These are phyloP conservation scores for Trametes polyzona DNA, from an alignment of 1,284 basidiomycete species.

Conservation along the genomic window DNA sequence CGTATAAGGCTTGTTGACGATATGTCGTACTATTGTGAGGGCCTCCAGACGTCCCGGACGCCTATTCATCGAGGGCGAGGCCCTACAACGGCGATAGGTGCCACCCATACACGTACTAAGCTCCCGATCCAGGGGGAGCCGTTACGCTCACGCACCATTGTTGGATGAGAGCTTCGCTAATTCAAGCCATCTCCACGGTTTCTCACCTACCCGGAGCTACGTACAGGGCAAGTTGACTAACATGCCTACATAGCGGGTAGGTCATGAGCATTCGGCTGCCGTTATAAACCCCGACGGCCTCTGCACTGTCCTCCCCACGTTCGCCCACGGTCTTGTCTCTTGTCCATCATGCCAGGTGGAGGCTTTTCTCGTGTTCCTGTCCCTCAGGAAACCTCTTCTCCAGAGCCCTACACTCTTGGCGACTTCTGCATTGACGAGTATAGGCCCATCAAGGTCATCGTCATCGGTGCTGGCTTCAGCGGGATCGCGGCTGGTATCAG, in stretches of 20 bases:
- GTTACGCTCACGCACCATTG: too few species aligned
- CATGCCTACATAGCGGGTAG: neutral
- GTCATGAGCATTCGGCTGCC: neutral
- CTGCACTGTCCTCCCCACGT: neutral
- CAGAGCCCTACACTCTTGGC: constrained; percentile 6
- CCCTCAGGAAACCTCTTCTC: neutral
- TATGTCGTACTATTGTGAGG: too few species aligned
- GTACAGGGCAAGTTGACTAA: neutral
- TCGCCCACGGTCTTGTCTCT: too few species aligned
- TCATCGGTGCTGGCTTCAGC: constrained; percentile 58
- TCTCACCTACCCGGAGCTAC: neutral
- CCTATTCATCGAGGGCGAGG: too few species aligned
- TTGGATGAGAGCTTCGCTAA: too few species aligned
- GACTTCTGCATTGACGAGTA: constrained; percentile 49
- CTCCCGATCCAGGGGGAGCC: too few species aligned
- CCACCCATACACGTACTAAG: too few species aligned
- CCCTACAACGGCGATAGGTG: too few species aligned
- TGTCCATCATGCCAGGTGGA: constrained; percentile 3
- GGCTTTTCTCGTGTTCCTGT: neutral
- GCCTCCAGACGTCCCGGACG: too few species aligned
- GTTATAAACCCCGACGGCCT: neutral
- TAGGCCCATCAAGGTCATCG: constrained; percentile 53
- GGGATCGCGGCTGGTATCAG: constrained; percentile 61
- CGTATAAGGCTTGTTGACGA: too few species aligned
- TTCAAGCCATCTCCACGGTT: neutral